Conservation (phyloP, 73 alveolate species). For the Paramecium primaurelia region DNA sequence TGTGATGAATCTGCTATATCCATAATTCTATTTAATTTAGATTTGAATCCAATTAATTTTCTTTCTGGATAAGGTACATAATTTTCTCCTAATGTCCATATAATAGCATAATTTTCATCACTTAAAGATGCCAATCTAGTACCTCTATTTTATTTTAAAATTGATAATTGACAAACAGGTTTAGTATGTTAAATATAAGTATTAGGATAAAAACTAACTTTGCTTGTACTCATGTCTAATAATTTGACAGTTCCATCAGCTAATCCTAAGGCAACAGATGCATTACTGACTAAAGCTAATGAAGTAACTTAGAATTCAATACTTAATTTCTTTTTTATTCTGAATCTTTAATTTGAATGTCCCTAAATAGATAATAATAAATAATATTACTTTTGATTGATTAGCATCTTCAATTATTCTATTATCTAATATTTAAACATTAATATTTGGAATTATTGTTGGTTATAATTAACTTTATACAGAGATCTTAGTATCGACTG, state of each 20-base stretch:
- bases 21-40: background rate
- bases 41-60: background rate
- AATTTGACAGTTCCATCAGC: conserved; percentile 25
- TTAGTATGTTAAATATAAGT: background rate
- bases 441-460: background rate
- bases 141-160: conserved; percentile 3
- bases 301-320: background rate
- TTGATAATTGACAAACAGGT: background rate
- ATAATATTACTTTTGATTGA: background rate
- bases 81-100: conserved; percentile 46
- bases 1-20: conserved; percentile 30
- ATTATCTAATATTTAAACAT: background rate
- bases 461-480: background rate
- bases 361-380: background rate
- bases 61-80: conserved; percentile 48
- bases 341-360: background rate
- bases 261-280: background rate
- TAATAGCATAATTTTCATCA: conserved; percentile 10
- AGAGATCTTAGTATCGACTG: background rate
- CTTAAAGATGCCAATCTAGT: conserved; percentile 30
- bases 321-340: background rate
- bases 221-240: background rate
- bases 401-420: background rate
- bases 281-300: background rate
- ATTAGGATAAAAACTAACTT: conserved; percentile 39